Base-by-base conservation (phyloP, 495 filamentous ascomycete genomes). In the Neurospora pannonica region DNA sequence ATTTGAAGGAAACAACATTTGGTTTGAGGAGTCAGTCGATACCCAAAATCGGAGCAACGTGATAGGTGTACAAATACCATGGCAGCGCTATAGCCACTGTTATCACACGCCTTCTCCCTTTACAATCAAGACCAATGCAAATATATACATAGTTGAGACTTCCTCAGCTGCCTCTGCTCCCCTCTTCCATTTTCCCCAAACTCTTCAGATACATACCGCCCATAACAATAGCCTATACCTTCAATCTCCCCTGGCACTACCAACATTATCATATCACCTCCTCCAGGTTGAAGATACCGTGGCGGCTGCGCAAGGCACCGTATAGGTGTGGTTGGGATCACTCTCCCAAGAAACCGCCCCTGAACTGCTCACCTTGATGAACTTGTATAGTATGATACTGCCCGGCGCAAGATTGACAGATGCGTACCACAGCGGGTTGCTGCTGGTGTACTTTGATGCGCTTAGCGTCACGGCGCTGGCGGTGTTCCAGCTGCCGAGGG, bases 381-480 rank as follows among this genome's bases (percentile, higher is more conserved):
- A 93, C 81, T 93, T 94, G 78, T 93, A 93, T 77, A 90, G 75
- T 21, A 93, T 82, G 4, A 75, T 79, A 36, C 82, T 83, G 0
- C 89, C 89, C 0, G 87, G 85, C 0, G 87, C 78, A 2, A 92
- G 74, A 5, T 75, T 81, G 4, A 90, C 75, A 0, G 86, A 87
- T 0, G 75, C 88, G 42, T 74, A 86, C 91, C 91, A 92, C 13
- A 91, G 72, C 2, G 87, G 87, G 76, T 91, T 85, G 76, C 78
- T 86, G 19, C 74, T 76, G 4, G 88, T 89, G 75, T 92, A 93
- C 11, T 84, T 72, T 24, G 80, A 82, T 24, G 90, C 86, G 69
- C 81, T 85, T 17, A 92, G 82, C 0, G 88, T 78, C 0, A 91
- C 67, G 0, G 85, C 89, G 42, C 79, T 81, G 72, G 74, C 77